phyloP scores from a whole-genome alignment of 73 alveolate genomes.

The Paramecium pentaurelia region DNA sequence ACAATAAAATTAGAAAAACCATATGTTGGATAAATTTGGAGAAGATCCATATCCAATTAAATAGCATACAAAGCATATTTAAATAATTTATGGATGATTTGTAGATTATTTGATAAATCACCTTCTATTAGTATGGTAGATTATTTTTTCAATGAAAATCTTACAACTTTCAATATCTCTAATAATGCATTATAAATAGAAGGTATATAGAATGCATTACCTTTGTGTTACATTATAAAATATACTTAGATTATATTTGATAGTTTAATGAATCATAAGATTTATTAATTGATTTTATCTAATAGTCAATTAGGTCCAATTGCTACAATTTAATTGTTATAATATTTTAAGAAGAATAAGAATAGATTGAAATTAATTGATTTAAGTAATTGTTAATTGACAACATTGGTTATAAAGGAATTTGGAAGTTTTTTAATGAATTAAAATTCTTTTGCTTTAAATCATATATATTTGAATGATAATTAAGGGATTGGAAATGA shows the following conservation, averaged over 20 bases:
- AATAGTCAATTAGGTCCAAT: background rate
- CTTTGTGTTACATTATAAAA: background rate
- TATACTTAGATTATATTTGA: background rate
- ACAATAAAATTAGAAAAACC: constrained; percentile 19
- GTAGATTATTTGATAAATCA: background rate
- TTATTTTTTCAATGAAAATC: constrained; percentile 22
- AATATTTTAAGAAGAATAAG: background rate
- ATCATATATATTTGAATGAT: background rate
- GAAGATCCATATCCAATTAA: background rate
- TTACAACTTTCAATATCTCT: background rate
- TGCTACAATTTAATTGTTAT: background rate
- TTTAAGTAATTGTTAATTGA: background rate
- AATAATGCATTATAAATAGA: background rate
- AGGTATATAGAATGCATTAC: background rate
- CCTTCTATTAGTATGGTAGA: background rate
- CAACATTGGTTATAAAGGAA: background rate
- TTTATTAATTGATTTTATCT: background rate
- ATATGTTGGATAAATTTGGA: constrained; percentile 3
- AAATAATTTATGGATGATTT: constrained; percentile 5
- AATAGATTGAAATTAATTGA: background rate
- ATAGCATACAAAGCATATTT: constrained; percentile 5
- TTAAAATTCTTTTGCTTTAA: constrained; percentile 7
- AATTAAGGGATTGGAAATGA: background rate
- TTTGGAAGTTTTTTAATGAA: background rate
- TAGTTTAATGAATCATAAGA: background rate